Base-by-base conservation (phyloP, 306 rosid species). In the Potentilla sterilis region DNA sequence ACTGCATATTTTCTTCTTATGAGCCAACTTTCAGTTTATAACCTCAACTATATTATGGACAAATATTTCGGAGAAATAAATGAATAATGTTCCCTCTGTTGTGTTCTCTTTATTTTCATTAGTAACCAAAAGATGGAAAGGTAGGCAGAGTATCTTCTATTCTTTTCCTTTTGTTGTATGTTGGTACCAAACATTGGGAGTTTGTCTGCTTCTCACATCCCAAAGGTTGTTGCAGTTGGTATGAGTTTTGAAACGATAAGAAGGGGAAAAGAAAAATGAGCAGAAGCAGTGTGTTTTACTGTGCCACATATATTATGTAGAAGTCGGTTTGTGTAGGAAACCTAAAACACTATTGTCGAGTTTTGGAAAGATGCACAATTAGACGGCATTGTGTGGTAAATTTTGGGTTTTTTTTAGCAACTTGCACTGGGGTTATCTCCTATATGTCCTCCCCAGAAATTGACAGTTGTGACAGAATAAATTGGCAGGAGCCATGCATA, bases 401-500 rank as follows among this genome's bases (percentile, higher is more conserved):
- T 24, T 40, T 68, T 46, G 64, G 67, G 40, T 16, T 32, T 38
- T 32, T 38, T 21, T 63, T 22, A 55, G 44, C 71, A 42, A 52
- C 37, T 19, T 34, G 35, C 72, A 22, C 13, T 28, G 44, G 37
- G 70, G 34, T 40, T 57, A 15, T 44, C 38, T 70, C 3, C 24
- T 55, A 63, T 28, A 37, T 38, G 67, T 49, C 22, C 28, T 73
- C 19, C 58, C 67, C 22, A 28, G 46, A 75, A 76, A 65, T 81
- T 87, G 76, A 80, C 61, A 24, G 72, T 37, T 88, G 69, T 74
- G 34, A 28, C 80, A 93, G 98, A 85, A 79, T 75, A 49, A 86
- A 84, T 73, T 94, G 92, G 94, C 89, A 85, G 85, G 97, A 94
- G 79, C 97, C 97, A 15, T 94, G 96, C 84, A 81, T 94, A 44